phyloP scores from a whole-genome alignment of 108 stramenopile species.

The Conticribra weissflogii region DNA sequence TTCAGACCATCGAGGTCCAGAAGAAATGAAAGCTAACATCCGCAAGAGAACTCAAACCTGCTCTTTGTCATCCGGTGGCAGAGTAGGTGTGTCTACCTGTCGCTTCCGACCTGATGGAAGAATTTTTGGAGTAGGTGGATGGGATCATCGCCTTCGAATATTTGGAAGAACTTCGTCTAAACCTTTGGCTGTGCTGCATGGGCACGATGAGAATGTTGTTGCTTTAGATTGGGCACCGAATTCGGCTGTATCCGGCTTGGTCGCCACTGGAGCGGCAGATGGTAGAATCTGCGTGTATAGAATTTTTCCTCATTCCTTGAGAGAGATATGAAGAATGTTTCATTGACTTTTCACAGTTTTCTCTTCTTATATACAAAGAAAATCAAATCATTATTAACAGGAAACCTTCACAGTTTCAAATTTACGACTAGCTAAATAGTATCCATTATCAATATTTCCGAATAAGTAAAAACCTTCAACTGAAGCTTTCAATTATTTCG shows the following conservation, averaged over 20 bases:
- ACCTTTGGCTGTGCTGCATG: conserved; percentile 70
- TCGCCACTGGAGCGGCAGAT: conserved; percentile 73
- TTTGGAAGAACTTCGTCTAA: conserved; percentile 58
- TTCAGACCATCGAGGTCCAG: background rate
- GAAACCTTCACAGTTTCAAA: no score
- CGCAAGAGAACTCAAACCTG: conserved; percentile 68
- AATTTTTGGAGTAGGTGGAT: conserved; percentile 83
- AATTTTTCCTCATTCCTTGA: conserved; percentile 55
- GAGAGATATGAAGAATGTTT: background rate
- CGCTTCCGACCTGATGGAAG: conserved; percentile 85
- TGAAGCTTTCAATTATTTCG: background rate
- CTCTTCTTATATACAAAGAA: no score
- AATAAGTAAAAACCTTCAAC: no score
- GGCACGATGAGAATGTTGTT: conserved; percentile 61
- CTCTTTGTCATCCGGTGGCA: conserved; percentile 59
- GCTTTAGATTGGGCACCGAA: conserved; percentile 82
- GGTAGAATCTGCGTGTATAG: conserved; percentile 67
- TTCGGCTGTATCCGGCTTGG: conserved; percentile 58
- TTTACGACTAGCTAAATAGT: no score
- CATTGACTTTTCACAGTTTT: no score
- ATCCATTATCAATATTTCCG: no score
- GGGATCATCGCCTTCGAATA: conserved; percentile 79
- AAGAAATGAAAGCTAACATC: conserved; percentile 32
- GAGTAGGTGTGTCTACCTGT: conserved; percentile 69
- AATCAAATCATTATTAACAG: no score